Percentiles rank a stretch among this genome's conserved stretches.
phyloP scores from a whole-genome alignment of 306 rosid species.

The Purshia tridentata region DNA sequence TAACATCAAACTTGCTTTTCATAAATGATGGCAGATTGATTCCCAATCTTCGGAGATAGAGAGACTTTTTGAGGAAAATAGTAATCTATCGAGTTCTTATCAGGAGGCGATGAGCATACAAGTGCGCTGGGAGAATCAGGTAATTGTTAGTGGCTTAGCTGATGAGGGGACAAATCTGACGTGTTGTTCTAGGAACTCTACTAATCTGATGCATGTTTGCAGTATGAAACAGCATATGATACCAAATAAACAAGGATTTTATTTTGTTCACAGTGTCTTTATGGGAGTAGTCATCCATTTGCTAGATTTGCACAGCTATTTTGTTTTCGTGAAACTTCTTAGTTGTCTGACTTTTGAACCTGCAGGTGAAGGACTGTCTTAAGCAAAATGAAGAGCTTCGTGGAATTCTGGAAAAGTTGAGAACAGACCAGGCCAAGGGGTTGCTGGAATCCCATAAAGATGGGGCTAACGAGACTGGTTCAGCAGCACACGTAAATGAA shows the following conservation, averaged over 20 bases:
- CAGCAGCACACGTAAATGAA: constrained; percentile 51
- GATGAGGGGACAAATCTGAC: background rate
- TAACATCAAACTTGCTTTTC: constrained; percentile 24
- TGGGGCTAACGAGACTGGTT: constrained; percentile 34
- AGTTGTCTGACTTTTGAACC: constrained; percentile 23
- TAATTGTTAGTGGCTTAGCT: constrained; percentile 18
- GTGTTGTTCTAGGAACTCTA: background rate
- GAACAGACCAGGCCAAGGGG: constrained; percentile 62
- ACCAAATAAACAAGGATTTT: background rate
- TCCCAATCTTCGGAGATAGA: constrained; percentile 89
- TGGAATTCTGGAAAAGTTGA: constrained; percentile 55
- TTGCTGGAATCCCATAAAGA: constrained; percentile 38
- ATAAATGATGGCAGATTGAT: constrained; percentile 63
- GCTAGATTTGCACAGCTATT: background rate
- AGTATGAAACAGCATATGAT: background rate
- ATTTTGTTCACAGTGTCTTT: constrained; percentile 3
- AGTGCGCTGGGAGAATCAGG: constrained; percentile 85
- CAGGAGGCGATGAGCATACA: constrained; percentile 59
- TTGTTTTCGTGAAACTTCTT: constrained; percentile 1
- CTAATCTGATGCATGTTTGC: background rate
- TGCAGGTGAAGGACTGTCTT: constrained; percentile 86
- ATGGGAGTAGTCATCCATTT: background rate
- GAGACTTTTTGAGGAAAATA: constrained; percentile 90
- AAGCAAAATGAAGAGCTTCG: constrained; percentile 92
- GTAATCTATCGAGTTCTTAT: constrained; percentile 61